Base-by-base conservation (phyloP, 139 green algal species). In the Diplosphaera chodatii region DNA sequence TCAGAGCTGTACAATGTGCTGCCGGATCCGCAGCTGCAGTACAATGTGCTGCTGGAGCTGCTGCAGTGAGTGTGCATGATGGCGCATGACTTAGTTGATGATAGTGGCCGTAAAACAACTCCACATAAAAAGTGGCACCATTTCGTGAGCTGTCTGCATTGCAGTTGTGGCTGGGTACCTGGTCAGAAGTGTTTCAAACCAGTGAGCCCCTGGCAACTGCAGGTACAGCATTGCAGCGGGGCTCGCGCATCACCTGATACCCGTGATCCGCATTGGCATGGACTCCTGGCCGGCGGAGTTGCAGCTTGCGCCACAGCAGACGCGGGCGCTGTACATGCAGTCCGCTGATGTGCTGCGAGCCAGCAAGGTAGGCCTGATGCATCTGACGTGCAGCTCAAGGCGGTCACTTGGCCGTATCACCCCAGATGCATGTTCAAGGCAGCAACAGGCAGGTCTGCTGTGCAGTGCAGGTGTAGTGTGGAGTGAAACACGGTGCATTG, bases 1-100 rank as follows among this genome's bases (percentile, higher is more conserved):
- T 77, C 77, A 41, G 72, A 80, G n/a, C 71, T 87, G 23, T 82
- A 80, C 72, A 87, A 84, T 64, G 70, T 76, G 1, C 41, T 77
- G 15, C 34, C 64, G 6, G 77, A 86, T 25, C 10, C 71, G 6
- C 29, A 40, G 37, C 67, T 65, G 29, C 79, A 82, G 63, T 69
- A 70, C 20, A 40, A 65, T 1, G 68, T 84, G 32, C 70, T 87
- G 64, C 71, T 77, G 64, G 59, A 77, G 64, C 62, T 71, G 33
- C 69, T 84, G 55, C 21, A 25, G 31, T 84, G 70, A 21, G 59
- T 32, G 3, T 21, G 37, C 6, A 48, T n/a, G n/a, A n/a, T n/a
- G n/a, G n/a, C n/a, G n/a, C n/a, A n/a, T n/a, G n/a, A n/a, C n/a
- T n/a, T n/a, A n/a, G n/a, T n/a, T n/a, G n/a, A n/a, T n/a, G n/a